Evolutionary conservation across 345 rosid species (phyloP).

Genomic region (Salix arbutifolia): DNA sequence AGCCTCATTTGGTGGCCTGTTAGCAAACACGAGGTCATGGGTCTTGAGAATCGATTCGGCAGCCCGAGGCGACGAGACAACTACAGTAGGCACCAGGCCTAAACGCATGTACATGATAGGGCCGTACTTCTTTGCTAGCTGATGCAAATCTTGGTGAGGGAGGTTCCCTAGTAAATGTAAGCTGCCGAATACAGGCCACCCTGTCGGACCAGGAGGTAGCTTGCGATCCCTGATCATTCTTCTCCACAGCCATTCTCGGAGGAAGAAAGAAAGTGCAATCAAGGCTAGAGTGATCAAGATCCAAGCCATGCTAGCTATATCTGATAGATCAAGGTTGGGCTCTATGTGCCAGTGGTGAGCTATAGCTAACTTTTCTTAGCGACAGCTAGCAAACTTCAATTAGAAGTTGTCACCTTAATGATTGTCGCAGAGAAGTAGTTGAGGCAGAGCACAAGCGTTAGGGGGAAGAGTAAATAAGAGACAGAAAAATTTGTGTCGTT

Average conservation of each 20-base stretch:
- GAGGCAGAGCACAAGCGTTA: neutral
- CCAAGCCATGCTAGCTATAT: no score
- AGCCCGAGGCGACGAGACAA: slow-evolving; percentile 39
- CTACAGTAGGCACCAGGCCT: slow-evolving; percentile 28
- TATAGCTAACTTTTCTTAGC: no score
- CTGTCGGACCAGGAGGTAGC: slow-evolving; percentile 47
- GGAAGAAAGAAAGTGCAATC: neutral
- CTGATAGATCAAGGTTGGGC: no score
- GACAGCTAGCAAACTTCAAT: no score
- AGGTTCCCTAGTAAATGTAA: slow-evolving; percentile 32
- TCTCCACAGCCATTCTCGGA: neutral
- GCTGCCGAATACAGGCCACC: slow-evolving; percentile 38
- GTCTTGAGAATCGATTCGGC: slow-evolving; percentile 42
- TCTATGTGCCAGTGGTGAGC: no score
- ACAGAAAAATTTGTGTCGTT: no score
- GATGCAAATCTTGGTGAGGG: slow-evolving; percentile 34
- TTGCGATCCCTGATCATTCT: neutral
- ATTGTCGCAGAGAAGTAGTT: neutral
- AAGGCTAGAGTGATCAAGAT: neutral
- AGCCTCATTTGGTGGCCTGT: slow-evolving; percentile 27
- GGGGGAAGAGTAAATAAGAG: no score
- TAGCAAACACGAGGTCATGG: slow-evolving; percentile 35
- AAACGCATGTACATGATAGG: slow-evolving; percentile 38
- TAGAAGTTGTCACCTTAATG: neutral
- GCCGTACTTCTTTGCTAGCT: slow-evolving; percentile 34